Base-by-base conservation (phyloP, 2,329 filamentous ascomycete species). In the Alternaria arborescens region DNA sequence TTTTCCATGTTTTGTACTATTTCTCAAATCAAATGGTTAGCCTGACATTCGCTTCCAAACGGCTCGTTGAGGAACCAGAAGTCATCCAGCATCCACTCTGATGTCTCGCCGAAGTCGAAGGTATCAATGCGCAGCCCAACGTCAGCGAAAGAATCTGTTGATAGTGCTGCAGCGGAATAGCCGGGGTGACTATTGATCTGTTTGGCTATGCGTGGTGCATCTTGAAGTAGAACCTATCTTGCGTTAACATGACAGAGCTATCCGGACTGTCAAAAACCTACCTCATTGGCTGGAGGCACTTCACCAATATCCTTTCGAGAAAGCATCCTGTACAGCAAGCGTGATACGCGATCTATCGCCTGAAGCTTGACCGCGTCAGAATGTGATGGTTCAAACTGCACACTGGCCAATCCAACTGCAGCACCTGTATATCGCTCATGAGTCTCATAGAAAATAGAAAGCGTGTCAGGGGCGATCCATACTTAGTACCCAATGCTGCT, bases 301-400 rank as follows among this genome's bases (percentile, higher is more conserved):
- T 58, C 57, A 18, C 40, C 47, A 16, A 58, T 67, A 46, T 67
- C 44, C 10, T 47, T 65, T 41, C 70, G 46, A 8, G 61, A 60
- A 26, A 73, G 53, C 38, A 67, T 52, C 32, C 65, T 66, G 47
- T 72, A 68, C 20, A 71, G 43, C 16, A 73, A 36, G 26, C 51
- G 58, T 18, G 68, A 64, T 18, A 71, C 61, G 12, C 62, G 38
- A 46, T 69, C 70, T 7, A 48, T 70, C 26, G 68, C 73, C 53
- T 70, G 72, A 53, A 61, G 64, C 52, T 68, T 74, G 57, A 67
- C 64, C 26, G 58, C 58, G 4, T 68, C 61, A 4, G 64, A 47
- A 40, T 68, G 63, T 18, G 36, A 52, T 11, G 70, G 68, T 10
- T 64, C 64, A 18, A 73, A 63, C 14, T 71, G 65, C 12, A 70